phyloP scores from a whole-genome alignment of 495 filamentous ascomycete species.

The Penicillium daleae region DNA sequence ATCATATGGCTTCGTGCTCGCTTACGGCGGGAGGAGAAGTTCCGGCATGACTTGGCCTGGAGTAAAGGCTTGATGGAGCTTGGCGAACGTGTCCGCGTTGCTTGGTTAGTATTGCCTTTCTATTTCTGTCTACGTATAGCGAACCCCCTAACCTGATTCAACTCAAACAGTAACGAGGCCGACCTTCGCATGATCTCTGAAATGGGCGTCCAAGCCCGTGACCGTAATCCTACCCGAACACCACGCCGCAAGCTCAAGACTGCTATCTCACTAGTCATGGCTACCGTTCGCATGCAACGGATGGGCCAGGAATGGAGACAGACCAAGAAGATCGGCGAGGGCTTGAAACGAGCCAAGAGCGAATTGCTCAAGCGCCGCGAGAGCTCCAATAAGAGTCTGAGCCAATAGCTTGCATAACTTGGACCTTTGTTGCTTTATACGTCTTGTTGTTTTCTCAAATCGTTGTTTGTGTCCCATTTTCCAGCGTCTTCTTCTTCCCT shows the following conservation, averaged over 20 bases:
- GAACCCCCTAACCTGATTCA: slow-evolving; percentile 24
- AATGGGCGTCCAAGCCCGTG: slow-evolving; percentile 66
- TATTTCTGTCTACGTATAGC: slow-evolving; percentile 19
- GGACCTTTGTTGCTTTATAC: not conserved
- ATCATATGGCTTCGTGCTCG: slow-evolving; percentile 85
- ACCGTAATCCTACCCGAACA: slow-evolving; percentile 33
- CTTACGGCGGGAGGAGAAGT: slow-evolving; percentile 75
- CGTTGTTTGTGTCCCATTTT: slow-evolving; percentile 24
- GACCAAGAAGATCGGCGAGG: slow-evolving; percentile 50
- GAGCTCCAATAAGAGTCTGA: slow-evolving; percentile 32
- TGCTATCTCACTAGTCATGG: slow-evolving; percentile 57
- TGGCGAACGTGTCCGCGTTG: slow-evolving; percentile 66
- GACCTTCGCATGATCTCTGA: slow-evolving; percentile 81
- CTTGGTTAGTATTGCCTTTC: slow-evolving; percentile 70
- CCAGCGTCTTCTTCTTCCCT: slow-evolving; percentile 27
- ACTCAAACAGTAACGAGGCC: slow-evolving; percentile 75
- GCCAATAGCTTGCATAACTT: slow-evolving; percentile 7
- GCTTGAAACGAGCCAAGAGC: slow-evolving; percentile 49
- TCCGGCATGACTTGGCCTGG: slow-evolving; percentile 77
- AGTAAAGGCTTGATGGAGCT: slow-evolving; percentile 84
- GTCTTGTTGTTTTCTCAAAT: slow-evolving; percentile 15
- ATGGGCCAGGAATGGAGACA: slow-evolving; percentile 56
- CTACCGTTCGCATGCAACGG: slow-evolving; percentile 56
- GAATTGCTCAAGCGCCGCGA: slow-evolving; percentile 49
- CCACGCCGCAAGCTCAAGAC: slow-evolving; percentile 52